Evolutionary conservation across 805 yeast genomes (phyloP).

Genomic region (Blastobotrys robertii): DNA sequence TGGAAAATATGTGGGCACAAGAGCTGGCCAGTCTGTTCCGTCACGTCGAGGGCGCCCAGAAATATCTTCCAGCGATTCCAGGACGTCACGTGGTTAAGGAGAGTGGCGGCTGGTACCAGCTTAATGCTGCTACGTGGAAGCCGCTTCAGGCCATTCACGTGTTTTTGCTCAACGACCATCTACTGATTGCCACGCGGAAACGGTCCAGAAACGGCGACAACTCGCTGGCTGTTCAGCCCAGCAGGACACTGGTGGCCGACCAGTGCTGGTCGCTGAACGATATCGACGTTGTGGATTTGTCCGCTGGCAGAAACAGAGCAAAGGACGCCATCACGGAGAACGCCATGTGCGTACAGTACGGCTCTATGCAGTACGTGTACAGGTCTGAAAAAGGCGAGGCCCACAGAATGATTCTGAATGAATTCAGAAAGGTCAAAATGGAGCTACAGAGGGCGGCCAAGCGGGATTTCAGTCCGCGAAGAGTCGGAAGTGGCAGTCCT

Average conservation of each 20-base stretch:
- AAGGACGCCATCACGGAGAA: constrained; percentile 13
- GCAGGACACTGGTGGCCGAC: constrained; percentile 49
- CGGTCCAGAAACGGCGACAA: constrained; percentile 27
- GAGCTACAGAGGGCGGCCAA: background rate
- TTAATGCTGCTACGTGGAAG: constrained; percentile 78
- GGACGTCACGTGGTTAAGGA: constrained; percentile 76
- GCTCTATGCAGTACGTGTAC: constrained; percentile 39
- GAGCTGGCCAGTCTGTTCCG: constrained; percentile 61
- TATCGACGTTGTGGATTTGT: constrained; percentile 38
- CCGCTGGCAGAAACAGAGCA: constrained; percentile 5
- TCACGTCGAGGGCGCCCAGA: constrained; percentile 88
- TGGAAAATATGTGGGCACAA: constrained; percentile 74
- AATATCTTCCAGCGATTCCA: constrained; percentile 59
- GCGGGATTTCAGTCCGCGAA: background rate
- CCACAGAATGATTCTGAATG: constrained; percentile 1
- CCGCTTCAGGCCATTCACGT: constrained; percentile 67
- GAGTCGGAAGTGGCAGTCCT: background rate
- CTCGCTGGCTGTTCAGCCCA: constrained; percentile 11
- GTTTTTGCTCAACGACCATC: constrained; percentile 65
- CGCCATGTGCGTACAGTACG: constrained; percentile 37
- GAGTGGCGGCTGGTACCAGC: constrained; percentile 77
- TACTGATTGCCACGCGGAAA: constrained; percentile 63
- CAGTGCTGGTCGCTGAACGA: constrained; percentile 73
- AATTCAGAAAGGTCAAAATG: background rate
- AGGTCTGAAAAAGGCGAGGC: constrained; percentile 15